These are phyloP conservation scores for Backusella morwellensis DNA, from an alignment of 192 early-diverging fungal species.

Conservation along the genomic window DNA sequence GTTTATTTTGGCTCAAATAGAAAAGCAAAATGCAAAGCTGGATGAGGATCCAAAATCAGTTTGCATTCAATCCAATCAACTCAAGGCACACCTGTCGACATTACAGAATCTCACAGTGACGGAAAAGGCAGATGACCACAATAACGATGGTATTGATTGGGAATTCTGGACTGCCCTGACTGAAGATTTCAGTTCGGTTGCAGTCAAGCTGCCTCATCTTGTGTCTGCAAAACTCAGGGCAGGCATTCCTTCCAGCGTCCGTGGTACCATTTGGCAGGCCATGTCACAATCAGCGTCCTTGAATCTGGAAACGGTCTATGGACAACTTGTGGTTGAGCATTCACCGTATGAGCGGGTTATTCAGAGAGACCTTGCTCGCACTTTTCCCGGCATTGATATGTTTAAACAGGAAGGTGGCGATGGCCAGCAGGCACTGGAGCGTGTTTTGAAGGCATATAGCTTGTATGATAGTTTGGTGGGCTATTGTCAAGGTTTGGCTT, in stretches of 20 bases:
- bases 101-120: conserved; percentile 39
- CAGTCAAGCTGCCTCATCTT: conserved; percentile 57
- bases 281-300: conserved; percentile 79
- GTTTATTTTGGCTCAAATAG: conserved; percentile 55
- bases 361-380: conserved; percentile 89
- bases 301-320: conserved; percentile 79
- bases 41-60: conserved; percentile 56
- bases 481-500: conserved; percentile 97
- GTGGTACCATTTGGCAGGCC: conserved; percentile 88
- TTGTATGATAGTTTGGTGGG: conserved; percentile 93
- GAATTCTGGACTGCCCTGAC: conserved; percentile 83
- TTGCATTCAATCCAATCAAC: conserved; percentile 52
- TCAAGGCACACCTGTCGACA: conserved; percentile 48
- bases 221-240: conserved; percentile 65
- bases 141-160: conserved; percentile 43
- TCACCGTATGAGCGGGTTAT: conserved; percentile 91
- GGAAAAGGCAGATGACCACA: background rate
- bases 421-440: conserved; percentile 84
- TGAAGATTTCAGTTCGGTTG: conserved; percentile 67
- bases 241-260: conserved; percentile 78
- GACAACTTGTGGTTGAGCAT: conserved; percentile 66
- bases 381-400: conserved; percentile 87
- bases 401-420: conserved; percentile 79
- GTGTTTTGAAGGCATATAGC: conserved; percentile 92
- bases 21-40: conserved; percentile 52